Conservation (phyloP, 2,329 filamentous ascomycete species). For the Beauveria caledonica region DNA sequence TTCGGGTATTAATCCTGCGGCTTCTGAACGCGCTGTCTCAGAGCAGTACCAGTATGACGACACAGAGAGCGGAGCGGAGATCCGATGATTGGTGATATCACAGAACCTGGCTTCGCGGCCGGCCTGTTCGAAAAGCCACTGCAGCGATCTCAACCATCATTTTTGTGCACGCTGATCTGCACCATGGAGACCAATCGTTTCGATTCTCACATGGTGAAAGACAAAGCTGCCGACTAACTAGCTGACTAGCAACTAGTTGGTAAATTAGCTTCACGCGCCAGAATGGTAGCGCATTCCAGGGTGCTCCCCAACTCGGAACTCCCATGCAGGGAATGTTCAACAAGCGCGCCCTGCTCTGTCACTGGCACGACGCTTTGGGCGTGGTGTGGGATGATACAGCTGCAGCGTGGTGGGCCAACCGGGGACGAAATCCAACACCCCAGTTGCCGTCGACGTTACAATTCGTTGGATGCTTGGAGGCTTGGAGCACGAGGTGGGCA, state of each 20-base stretch:
- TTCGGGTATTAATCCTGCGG: background rate
- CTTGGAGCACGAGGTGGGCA: background rate
- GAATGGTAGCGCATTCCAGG: too few species aligned
- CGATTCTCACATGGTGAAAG: too few species aligned
- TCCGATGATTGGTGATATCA: too few species aligned
- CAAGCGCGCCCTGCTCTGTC: background rate
- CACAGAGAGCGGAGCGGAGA: too few species aligned
- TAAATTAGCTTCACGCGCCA: background rate
- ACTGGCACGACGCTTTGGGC: background rate
- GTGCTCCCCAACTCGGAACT: too few species aligned
- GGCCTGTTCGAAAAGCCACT: too few species aligned
- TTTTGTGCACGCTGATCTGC: too few species aligned
- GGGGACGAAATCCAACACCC: background rate
- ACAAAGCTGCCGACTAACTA: too few species aligned
- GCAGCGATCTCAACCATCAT: too few species aligned
- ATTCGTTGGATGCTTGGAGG: background rate
- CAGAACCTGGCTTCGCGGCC: too few species aligned
- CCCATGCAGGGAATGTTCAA: background rate
- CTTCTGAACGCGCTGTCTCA: background rate
- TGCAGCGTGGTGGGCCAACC: background rate
- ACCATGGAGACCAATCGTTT: too few species aligned
- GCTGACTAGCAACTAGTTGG: too few species aligned
- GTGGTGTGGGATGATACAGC: background rate
- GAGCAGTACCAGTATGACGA: background rate
- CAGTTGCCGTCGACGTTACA: background rate